Conservation (phyloP, 2,329 filamentous ascomycete species). For the Davidsoniella australis region DNA sequence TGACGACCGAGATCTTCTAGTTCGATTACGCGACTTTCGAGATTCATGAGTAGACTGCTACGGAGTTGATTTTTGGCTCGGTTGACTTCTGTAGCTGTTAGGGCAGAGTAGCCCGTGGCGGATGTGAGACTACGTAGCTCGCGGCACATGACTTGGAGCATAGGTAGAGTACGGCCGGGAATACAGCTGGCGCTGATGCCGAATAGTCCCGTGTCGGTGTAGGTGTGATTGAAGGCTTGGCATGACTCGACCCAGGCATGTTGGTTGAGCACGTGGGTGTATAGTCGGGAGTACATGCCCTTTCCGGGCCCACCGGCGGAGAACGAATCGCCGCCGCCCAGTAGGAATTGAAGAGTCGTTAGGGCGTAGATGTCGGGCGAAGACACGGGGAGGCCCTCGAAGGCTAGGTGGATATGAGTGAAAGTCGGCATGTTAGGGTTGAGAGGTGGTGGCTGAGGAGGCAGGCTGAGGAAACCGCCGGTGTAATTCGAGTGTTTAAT, state of each 20-base stretch:
- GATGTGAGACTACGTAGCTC: slow-evolving; percentile 66
- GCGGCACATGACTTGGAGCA: slow-evolving; percentile 91
- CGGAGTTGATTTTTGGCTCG: slow-evolving; percentile 95
- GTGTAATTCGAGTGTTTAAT: slow-evolving; percentile 60
- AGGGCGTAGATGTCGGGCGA: slow-evolving; percentile 92
- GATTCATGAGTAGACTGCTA: slow-evolving; percentile 84
- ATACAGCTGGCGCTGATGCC: slow-evolving; percentile 80
- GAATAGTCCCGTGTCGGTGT: slow-evolving; percentile 89
- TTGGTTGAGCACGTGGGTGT: slow-evolving; percentile 95
- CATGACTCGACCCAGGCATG: slow-evolving; percentile 95
- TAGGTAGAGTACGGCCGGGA: slow-evolving; percentile 58
- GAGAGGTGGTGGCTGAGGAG: slow-evolving; percentile 57
- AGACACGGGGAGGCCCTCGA: slow-evolving; percentile 81
- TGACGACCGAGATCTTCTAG: slow-evolving; percentile 88
- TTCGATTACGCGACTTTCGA: slow-evolving; percentile 94
- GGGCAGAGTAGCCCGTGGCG: slow-evolving; percentile 53
- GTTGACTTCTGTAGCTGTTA: slow-evolving; percentile 63
- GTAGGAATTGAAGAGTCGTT: slow-evolving; percentile 84
- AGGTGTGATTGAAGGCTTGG: slow-evolving; percentile 91
- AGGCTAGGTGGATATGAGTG: slow-evolving; percentile 87
- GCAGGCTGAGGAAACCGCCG: slow-evolving; percentile 78
- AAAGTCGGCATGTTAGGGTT: slow-evolving; percentile 66
- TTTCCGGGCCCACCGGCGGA: slow-evolving; percentile 92
- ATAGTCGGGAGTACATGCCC: slow-evolving; percentile 96
- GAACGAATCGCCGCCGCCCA: slow-evolving; percentile 91